Evolutionary conservation across 164 flowering plant species (phyloP), one percentile per base, ranked within the genome.

Genomic region (Vitis labrusca): DNA sequence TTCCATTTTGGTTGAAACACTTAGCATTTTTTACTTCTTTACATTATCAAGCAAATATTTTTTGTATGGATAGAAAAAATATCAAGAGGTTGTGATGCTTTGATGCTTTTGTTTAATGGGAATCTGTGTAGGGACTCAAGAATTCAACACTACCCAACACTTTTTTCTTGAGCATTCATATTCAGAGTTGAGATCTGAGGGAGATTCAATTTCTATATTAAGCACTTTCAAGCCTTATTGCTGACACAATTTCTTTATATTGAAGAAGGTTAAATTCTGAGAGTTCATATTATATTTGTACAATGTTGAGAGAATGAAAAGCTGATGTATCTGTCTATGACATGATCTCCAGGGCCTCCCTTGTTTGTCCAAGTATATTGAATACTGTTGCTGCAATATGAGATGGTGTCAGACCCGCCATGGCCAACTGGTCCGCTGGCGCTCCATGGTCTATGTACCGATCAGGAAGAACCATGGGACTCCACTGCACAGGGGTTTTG

Each of bases 391-490:
- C 97, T 10, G 97, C 97, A 70, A 92, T 89, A 66, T 91, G 97
- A 66, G 91, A 78, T 37, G 99, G 87, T 30, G 99, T 91, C 14
- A 94, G 79, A n/a, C 97, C 99, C 17, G 99, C 97, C 69, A 86
- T 77, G 1, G 66, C 85, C 75, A 88, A 58, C 77, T 94, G 97
- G 69, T 94, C 87, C 10, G 75, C 81, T 7, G 93, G 94, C 10
- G 97, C 78, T 73, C 99, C 99, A 69, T 94, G 99, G 50, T 94
- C 99, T 1, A 94, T 92, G 76, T 94, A 94, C 13, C 84, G 75
- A 69, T 94, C 99, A 11, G 99, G 99, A 71, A 94, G 97, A 72
- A 91, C 95, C 63, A 94, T 3, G 2, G 99, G 95, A 69, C 97
- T 86, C 97, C 97, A 94, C 99, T 94, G 97, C 89, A 85, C 27